These are phyloP conservation scores for Datura wrightii DNA, from an alignment of 257 asterid species.

Conservation along the genomic window DNA sequence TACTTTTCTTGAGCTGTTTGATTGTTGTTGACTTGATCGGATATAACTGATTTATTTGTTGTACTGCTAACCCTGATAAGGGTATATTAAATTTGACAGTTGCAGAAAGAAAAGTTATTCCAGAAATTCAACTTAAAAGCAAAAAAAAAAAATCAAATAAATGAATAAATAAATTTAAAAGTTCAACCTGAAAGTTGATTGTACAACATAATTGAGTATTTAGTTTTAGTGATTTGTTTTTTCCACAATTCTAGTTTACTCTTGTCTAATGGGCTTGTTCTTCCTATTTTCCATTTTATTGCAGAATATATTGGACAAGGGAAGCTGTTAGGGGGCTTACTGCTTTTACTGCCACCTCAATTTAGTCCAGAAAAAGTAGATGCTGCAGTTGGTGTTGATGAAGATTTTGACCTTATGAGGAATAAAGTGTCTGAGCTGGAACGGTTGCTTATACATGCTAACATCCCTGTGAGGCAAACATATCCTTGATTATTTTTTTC, in stretches of 20 bases:
- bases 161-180: not conserved
- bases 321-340: constrained; percentile 85
- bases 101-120: not conserved
- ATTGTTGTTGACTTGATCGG: not conserved
- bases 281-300: constrained; percentile 31
- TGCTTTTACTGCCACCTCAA: constrained; percentile 77
- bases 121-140: constrained; percentile 10
- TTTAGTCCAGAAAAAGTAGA: constrained; percentile 61
- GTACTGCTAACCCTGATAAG: not conserved
- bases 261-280: constrained; percentile 29
- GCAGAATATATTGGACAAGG: constrained; percentile 84
- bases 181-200: not conserved
- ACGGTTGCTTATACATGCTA: constrained; percentile 68
- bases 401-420: constrained; percentile 44
- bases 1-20: not conserved
- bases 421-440: constrained; percentile 68
- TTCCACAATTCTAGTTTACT: not conserved
- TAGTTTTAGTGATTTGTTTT: not conserved
- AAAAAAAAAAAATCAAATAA: not conserved
- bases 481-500: constrained; percentile 11
- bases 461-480: constrained; percentile 75
- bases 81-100: not conserved
- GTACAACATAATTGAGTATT: not conserved
- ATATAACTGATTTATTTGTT: not conserved
- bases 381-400: constrained; percentile 47